phyloP scores from a whole-genome alignment of 2,329 filamentous ascomycete species.

The Penicillium griseofulvum region DNA sequence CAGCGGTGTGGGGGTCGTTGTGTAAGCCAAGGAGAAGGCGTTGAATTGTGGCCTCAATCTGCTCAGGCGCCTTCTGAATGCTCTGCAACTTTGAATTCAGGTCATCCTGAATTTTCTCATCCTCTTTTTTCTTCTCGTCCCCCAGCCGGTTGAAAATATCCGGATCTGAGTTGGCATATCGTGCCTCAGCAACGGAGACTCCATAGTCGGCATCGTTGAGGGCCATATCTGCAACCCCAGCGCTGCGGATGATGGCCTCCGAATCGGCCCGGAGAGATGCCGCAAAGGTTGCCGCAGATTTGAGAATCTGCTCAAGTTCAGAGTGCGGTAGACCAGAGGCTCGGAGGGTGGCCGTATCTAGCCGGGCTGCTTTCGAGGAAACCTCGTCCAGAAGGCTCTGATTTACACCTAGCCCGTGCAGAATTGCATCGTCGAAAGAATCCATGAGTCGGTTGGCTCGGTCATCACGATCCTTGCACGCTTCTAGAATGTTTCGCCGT shows the following conservation, averaged over 20 bases:
- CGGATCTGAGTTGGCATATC: constrained; percentile 43
- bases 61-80: constrained; percentile 40
- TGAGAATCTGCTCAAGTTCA: constrained; percentile 40
- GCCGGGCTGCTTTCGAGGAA: constrained; percentile 41
- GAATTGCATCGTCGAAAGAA: constrained; percentile 51
- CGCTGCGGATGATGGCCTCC: constrained; percentile 46
- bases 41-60: constrained; percentile 38
- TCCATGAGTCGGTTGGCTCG: constrained; percentile 52
- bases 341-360: constrained; percentile 35
- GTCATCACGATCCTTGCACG: constrained; percentile 49
- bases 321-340: constrained; percentile 35
- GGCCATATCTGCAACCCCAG: constrained; percentile 49
- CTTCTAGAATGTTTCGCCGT: constrained; percentile 49
- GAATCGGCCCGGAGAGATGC: constrained; percentile 44
- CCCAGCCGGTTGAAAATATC: constrained; percentile 45
- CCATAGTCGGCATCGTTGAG: constrained; percentile 54
- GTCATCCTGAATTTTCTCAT: constrained; percentile 46
- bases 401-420: constrained; percentile 52
- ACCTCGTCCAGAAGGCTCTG: constrained; percentile 52
- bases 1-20: constrained; percentile 27
- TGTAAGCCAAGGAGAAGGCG: constrained; percentile 39
- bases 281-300: constrained; percentile 38
- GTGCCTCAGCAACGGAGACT: constrained; percentile 54
- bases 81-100: constrained; percentile 42
- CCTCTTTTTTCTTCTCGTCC: constrained; percentile 50